phyloP scores from a whole-genome alignment of 192 early-diverging fungal species.

The Podochytrium sp. region DNA sequence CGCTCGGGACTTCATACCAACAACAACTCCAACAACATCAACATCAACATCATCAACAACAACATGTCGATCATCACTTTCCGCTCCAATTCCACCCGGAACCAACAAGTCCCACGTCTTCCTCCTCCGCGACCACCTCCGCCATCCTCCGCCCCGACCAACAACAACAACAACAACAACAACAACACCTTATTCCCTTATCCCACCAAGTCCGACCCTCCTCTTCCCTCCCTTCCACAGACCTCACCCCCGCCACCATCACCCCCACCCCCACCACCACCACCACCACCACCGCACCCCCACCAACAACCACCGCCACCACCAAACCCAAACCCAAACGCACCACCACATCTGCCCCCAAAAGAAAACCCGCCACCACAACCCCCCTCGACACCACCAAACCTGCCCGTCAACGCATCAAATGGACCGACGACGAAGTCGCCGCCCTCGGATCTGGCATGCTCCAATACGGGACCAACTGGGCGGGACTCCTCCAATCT shows the following conservation, averaged over 20 bases:
- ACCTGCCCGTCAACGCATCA: neutral
- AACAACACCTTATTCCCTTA: neutral
- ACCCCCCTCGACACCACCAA: neutral
- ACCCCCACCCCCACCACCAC: neutral
- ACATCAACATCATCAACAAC: neutral
- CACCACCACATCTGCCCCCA: neutral
- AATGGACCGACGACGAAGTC: conserved; percentile 17
- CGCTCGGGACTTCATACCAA: too few relatives aligned
- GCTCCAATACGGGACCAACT: conserved; percentile 31
- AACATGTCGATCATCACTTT: neutral
- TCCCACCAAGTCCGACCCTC: neutral
- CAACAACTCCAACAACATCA: too few relatives aligned
- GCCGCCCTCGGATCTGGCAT: conserved; percentile 29
- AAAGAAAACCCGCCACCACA: neutral
- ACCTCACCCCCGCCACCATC: neutral
- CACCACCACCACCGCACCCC: neutral
- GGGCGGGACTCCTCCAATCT: conserved; percentile 25
- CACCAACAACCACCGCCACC: neutral
- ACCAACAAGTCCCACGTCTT: too few relatives aligned
- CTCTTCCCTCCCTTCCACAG: neutral
- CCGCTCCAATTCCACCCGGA: too few relatives aligned
- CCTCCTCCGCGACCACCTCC: too few relatives aligned
- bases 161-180: conserved; percentile 1
- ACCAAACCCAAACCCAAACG: neutral
- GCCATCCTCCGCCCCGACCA: neutral